Percentiles rank a stretch among this genome's conserved stretches.
Evolutionary conservation across 495 filamentous ascomycete genomes (phyloP).

Genomic region (Recurvomyces mirabilis): DNA sequence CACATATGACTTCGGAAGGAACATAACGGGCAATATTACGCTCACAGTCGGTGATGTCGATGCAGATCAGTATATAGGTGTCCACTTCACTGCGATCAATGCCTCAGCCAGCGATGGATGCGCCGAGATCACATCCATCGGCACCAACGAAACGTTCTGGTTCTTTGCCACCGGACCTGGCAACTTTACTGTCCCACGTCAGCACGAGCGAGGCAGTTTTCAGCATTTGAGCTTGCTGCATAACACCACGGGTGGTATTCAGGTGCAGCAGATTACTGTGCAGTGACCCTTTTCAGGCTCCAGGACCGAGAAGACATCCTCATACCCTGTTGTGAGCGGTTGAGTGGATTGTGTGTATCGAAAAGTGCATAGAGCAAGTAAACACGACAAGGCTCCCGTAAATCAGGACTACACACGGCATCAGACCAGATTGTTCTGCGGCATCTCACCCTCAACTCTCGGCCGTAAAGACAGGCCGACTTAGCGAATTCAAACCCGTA

Average conservation of each 20-base stretch:
- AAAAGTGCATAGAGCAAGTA: too few relatives aligned
- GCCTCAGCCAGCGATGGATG: slow-evolving; percentile 34
- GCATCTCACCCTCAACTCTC: too few relatives aligned
- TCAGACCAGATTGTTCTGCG: too few relatives aligned
- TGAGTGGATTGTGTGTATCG: too few relatives aligned
- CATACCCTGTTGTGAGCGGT: too few relatives aligned
- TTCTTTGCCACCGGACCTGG: slow-evolving; percentile 29
- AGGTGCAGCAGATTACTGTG: slow-evolving; percentile 20
- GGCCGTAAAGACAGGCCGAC: too few relatives aligned
- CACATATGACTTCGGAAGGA: slow-evolving; percentile 38
- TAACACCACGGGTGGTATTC: slow-evolving; percentile 20
- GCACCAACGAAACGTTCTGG: slow-evolving; percentile 34
- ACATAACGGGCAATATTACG: slow-evolving; percentile 35
- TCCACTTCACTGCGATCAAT: slow-evolving; percentile 36
- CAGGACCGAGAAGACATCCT: too few relatives aligned
- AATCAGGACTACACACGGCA: too few relatives aligned
- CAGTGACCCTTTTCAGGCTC: too few relatives aligned
- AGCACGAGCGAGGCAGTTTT: slow-evolving; percentile 35
- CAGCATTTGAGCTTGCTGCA: slow-evolving; percentile 33
- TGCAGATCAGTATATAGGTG: slow-evolving; percentile 31
- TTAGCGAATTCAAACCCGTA: too few relatives aligned
- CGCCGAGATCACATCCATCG: slow-evolving; percentile 35
- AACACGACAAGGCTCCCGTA: too few relatives aligned
- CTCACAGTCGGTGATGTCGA: slow-evolving; percentile 27
- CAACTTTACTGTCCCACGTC: slow-evolving; percentile 26